These are phyloP conservation scores for Vanrija sp. DNA, from an alignment of 1,284 basidiomycete genomes.

Conservation along the genomic window DNA sequence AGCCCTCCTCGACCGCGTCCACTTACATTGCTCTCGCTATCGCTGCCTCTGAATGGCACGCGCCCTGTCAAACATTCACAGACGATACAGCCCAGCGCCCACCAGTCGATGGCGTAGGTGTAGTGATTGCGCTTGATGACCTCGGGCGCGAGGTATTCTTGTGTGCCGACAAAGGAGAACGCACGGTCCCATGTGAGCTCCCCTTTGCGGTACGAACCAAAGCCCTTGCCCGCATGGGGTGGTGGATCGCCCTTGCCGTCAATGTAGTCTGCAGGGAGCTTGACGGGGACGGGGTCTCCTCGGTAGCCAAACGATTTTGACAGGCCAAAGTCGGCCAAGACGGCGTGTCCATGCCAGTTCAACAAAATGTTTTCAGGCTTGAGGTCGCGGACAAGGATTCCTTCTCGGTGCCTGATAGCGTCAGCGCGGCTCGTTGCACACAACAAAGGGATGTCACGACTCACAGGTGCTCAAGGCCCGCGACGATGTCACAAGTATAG, in stretches of 20 bases:
- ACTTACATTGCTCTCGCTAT: constrained; percentile 17
- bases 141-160: constrained; percentile 87
- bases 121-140: constrained; percentile 88
- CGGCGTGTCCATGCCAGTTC: constrained; percentile 86
- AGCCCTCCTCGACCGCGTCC: not conserved
- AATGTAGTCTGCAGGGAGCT: constrained; percentile 19
- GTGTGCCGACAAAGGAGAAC: constrained; percentile 56
- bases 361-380: constrained; percentile 84
- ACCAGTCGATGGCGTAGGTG: constrained; percentile 95
- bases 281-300: constrained; percentile 37
- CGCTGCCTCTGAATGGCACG: constrained; percentile 28
- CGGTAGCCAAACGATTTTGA: constrained; percentile 40
- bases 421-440: not conserved
- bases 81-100: constrained; percentile 95
- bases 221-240: constrained; percentile 16
- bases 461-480: constrained; percentile 80
- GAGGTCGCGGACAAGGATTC: constrained; percentile 52
- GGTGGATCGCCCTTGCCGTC: constrained; percentile 20
- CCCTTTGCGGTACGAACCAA: constrained; percentile 19
- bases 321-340: constrained; percentile 88
- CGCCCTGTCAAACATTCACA: constrained; percentile 69
- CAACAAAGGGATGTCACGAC: constrained; percentile 8
- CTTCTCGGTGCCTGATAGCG: constrained; percentile 43
- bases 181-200: constrained; percentile 23
- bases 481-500: constrained; percentile 92